A percentile compares a stretch with the other conserved stretches of the same genome.
These are phyloP conservation scores for Kalmanozyma brasiliensis DNA, from an alignment of 1,284 basidiomycete genomes.

Conservation along the genomic window DNA sequence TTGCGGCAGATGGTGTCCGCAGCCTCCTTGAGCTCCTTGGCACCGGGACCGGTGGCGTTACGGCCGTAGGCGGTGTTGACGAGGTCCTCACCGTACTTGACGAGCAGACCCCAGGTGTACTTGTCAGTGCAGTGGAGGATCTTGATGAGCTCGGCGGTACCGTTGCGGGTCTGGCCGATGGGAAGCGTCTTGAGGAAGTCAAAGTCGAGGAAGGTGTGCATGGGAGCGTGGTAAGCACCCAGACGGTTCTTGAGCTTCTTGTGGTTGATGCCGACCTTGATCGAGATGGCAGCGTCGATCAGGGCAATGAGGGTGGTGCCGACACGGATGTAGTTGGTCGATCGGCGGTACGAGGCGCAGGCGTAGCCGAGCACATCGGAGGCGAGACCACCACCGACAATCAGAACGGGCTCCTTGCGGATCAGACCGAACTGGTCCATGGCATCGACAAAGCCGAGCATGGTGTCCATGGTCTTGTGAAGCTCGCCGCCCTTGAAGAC, in stretches of 20 bases:
- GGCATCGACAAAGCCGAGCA: slow-evolving; percentile 70
- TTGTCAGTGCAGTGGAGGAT: slow-evolving; percentile 70
- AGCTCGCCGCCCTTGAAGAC: slow-evolving; percentile 71
- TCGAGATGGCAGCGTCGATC: slow-evolving; percentile 70
- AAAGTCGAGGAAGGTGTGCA: slow-evolving; percentile 71
- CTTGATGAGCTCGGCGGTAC: slow-evolving; percentile 71
- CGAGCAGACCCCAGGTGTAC: slow-evolving; percentile 69
- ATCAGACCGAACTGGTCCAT: slow-evolving; percentile 70
- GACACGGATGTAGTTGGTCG: slow-evolving; percentile 70
- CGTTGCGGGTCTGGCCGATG: slow-evolving; percentile 70
- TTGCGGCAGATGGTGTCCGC: slow-evolving; percentile 69
- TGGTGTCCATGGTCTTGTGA: slow-evolving; percentile 70
- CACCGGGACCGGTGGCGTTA: slow-evolving; percentile 64
- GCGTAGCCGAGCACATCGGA: slow-evolving; percentile 69
- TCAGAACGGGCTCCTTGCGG: slow-evolving; percentile 70
- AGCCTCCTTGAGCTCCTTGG: slow-evolving; percentile 67
- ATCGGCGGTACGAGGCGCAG: slow-evolving; percentile 70
- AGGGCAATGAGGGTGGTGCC: slow-evolving; percentile 71
- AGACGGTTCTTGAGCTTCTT: slow-evolving; percentile 63
- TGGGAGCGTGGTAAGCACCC: slow-evolving; percentile 70
- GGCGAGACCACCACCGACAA: slow-evolving; percentile 70
- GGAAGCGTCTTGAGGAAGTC: slow-evolving; percentile 70
- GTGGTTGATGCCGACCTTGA: slow-evolving; percentile 68
- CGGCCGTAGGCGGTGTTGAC: slow-evolving; percentile 70
- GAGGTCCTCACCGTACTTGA: slow-evolving; percentile 70